A percentile compares a stretch with the other conserved stretches of the same genome.
Evolutionary conservation across 2,329 filamentous ascomycete species (phyloP).

Genomic region (Aspergillus melleus): DNA sequence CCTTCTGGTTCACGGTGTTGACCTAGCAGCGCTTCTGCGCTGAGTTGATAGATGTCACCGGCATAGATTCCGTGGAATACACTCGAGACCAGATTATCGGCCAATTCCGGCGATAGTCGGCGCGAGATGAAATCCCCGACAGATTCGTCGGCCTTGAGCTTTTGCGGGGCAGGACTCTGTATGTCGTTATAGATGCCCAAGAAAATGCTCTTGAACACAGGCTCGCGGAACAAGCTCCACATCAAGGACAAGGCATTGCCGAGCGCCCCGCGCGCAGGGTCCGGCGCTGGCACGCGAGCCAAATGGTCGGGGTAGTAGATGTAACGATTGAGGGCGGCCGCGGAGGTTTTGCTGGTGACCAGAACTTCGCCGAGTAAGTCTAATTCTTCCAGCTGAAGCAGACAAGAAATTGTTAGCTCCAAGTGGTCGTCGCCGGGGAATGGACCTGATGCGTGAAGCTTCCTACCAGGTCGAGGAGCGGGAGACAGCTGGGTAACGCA

Average conservation of each 20-base stretch:
- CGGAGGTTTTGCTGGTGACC: constrained; percentile 51
- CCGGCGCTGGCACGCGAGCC: constrained; percentile 59
- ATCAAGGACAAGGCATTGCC: constrained; percentile 33
- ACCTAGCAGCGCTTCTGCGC: constrained; percentile 59
- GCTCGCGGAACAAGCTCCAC: constrained; percentile 49
- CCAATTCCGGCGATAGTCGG: constrained; percentile 55
- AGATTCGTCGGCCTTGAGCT: constrained; percentile 62
- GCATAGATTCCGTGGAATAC: constrained; percentile 87
- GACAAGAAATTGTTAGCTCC: neutral
- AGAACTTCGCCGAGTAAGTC: constrained; percentile 58
- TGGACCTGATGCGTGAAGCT: neutral
- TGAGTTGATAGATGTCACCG: constrained; percentile 80
- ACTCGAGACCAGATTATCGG: constrained; percentile 74
- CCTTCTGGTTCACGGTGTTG: too few relatives aligned
- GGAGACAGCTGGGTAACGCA: constrained; percentile 57
- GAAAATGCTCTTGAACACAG: constrained; percentile 55
- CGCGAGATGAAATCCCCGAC: constrained; percentile 66
- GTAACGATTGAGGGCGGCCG: constrained; percentile 66
- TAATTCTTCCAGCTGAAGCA: constrained; percentile 56
- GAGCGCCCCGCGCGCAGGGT: constrained; percentile 23
- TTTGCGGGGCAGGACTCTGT: constrained; percentile 29
- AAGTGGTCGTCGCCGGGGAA: neutral
- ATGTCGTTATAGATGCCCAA: constrained; percentile 34
- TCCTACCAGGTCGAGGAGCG: constrained; percentile 70
- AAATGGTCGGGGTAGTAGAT: constrained; percentile 87